Evolutionary conservation across 2,329 filamentous ascomycete species (phyloP), one percentile per base, ranked within the genome.

Genomic region (Calonectria hongkongensis): DNA sequence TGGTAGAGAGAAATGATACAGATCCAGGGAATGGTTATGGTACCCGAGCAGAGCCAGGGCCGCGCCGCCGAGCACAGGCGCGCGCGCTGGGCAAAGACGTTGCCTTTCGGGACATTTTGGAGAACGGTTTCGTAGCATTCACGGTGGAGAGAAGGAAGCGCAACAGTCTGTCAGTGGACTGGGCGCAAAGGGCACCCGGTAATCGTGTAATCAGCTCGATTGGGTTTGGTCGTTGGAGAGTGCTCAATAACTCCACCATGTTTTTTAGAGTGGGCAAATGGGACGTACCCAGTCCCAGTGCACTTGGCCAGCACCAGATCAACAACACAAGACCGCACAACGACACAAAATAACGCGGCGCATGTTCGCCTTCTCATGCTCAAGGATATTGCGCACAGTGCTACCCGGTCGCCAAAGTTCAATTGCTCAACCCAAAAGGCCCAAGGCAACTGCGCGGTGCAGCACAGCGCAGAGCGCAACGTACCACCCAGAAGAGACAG

Each of bases 71-170:
- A 54, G 50, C 27, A 54, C 50, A 33, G 50, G 50, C 50, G 28
- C 50, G 28, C 50, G 18, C 43, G 33, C 62, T 27, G 43, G 47
- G 16, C 27, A 36, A 50, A 50, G 30, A 39, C 62, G 39, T 36
- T 36, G 28, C 51, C 51, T 56, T 56, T 56, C 51, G 51, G 51
- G 56, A 62, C 21, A 27, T 62, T 30, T 60, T 30, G 28, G 30
- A 67, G 51, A 36, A 21, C 65, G 51, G 69, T 71, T 68, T 74
- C 73, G 77, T 79, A 75, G 64, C 75, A 79, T 79, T 50, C 68
- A 75, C 60, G 68, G 77, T 76, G 77, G 74, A 70, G 77, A 73
- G 73, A 76, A 75, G 77, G 72, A 79, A 76, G 63, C 69, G 54
- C 27, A 41, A 58, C 27, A 43, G 30, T 58, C 41, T 41, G 50